Conservation (phyloP, 2,329 filamentous ascomycete genomes). For the Lasiodiplodia sp. region DNA sequence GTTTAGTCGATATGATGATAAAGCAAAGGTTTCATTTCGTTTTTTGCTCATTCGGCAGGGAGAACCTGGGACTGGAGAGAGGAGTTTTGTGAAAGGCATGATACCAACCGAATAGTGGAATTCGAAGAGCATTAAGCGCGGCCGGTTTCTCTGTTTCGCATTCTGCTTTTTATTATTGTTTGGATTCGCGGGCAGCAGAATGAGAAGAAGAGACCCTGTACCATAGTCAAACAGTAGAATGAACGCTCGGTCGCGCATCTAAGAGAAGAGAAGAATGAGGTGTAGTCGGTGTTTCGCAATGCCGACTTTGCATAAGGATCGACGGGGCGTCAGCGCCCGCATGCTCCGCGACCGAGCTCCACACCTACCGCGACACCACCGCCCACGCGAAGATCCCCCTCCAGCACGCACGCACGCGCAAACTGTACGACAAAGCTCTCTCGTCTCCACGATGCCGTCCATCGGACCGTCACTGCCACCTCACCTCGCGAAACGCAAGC, state of each 20-base stretch:
- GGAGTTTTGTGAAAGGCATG: constrained; percentile 29
- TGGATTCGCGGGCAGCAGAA: neutral
- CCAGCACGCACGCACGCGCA: neutral
- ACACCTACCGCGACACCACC: neutral
- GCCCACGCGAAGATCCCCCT: constrained; percentile 28
- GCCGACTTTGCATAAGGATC: constrained; percentile 6
- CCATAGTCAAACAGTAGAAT: constrained; percentile 22
- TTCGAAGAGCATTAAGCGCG: constrained; percentile 20
- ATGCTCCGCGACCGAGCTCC: neutral
- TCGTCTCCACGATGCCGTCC: constrained; percentile 62
- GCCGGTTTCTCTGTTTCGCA: neutral
- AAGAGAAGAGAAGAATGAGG: neutral
- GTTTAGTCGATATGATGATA: neutral
- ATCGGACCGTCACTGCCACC: constrained; percentile 76
- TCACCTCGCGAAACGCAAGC: constrained; percentile 64
- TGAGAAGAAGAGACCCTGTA: constrained; percentile 13
- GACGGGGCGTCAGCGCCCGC: constrained; percentile 11
- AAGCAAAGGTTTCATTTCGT: constrained; percentile 3
- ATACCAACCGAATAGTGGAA: constrained; percentile 29
- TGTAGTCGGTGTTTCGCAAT: constrained; percentile 12
- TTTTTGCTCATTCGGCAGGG: constrained; percentile 13
- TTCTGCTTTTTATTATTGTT: neutral
- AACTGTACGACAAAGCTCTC: neutral
- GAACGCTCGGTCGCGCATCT: constrained; percentile 11
- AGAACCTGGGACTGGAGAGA: constrained; percentile 1